These are phyloP conservation scores for Ascoidea tarda DNA, from an alignment of 805 yeast species.

Conservation along the genomic window DNA sequence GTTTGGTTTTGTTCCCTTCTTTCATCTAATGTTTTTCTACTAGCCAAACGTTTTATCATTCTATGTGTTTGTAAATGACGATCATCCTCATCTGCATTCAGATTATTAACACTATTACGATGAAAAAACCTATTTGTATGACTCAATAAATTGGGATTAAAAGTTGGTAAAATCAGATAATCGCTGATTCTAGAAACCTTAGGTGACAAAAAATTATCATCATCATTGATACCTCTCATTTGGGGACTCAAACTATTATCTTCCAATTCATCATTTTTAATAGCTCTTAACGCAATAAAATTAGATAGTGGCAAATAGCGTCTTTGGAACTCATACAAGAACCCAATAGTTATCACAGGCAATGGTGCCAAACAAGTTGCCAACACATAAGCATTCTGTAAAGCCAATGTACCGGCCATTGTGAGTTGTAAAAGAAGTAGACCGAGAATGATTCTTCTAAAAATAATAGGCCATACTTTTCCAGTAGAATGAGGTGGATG, in stretches of 20 bases:
- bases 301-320: constrained; percentile 68
- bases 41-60: constrained; percentile 11
- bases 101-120: neutral
- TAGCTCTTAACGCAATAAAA: constrained; percentile 80
- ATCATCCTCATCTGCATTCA: constrained; percentile 4
- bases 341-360: constrained; percentile 51
- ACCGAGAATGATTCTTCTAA: constrained; percentile 72
- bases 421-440: constrained; percentile 75
- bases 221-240: neutral
- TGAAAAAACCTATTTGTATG: neutral
- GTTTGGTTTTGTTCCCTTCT: constrained; percentile 55
- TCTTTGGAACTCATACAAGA: constrained; percentile 70
- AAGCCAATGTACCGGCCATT: constrained; percentile 81
- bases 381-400: constrained; percentile 64
- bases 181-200: neutral
- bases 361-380: constrained; percentile 65
- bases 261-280: constrained; percentile 26
- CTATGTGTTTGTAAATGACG: constrained; percentile 1
- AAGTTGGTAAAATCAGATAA: neutral
- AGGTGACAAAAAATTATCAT: neutral
- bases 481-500: constrained; percentile 97
- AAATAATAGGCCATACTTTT: constrained; percentile 86
- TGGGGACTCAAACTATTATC: neutral
- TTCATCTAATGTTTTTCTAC: constrained; percentile 53
- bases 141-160: neutral